Evolutionary conservation across 345 rosid genomes (phyloP), one percentile per base, ranked within the genome.

Genomic region (Iberis pinnata): DNA sequence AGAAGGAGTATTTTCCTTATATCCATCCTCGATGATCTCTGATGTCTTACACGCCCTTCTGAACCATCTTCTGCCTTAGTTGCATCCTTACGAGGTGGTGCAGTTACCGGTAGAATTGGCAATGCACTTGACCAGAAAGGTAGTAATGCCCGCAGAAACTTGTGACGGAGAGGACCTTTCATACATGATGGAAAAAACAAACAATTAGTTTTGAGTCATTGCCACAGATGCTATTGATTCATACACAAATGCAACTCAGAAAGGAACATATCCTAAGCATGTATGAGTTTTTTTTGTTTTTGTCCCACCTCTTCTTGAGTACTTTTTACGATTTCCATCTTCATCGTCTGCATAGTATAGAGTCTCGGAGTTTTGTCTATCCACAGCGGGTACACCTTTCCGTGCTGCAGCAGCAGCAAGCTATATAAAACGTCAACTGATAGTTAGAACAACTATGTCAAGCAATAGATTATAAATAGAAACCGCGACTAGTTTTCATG

Each of bases 91-190:
- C 88, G 95, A 15, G 84, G 64, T 60, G 99, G 99, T 53, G 90
- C 99, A 50, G 87, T 88, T 55, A 93, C 99, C 3, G 99, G 99
- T 58, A 93, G 74, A 22, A 90, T 83, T 49, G 99, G 99, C 56
- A 93, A 76, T 65, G 99, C 77, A 79, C 79, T 88, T 64, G 97
- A 88, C 97, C 99, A 93, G 74, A 93, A 93, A 13, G 99, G 97
- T 63, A 93, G 78, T 78, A 93, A 71, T 32, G 95, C 88, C 57
- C 97, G 76, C 43, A 92, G 79, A 75, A 92, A 83, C 78, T 88
- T 88, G 57, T 85, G 84, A 61, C 75, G 88, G 32, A 88, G 74
- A 50, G 99, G 76, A 57, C 97, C 97, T 92, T 73, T 57, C 72
- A 61, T 40, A 59, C 72, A 61, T 40, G 40, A 13, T 4, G 58